Conservation (phyloP, 768 basidiomycete species). For the Panaeolus papilionaceus region DNA sequence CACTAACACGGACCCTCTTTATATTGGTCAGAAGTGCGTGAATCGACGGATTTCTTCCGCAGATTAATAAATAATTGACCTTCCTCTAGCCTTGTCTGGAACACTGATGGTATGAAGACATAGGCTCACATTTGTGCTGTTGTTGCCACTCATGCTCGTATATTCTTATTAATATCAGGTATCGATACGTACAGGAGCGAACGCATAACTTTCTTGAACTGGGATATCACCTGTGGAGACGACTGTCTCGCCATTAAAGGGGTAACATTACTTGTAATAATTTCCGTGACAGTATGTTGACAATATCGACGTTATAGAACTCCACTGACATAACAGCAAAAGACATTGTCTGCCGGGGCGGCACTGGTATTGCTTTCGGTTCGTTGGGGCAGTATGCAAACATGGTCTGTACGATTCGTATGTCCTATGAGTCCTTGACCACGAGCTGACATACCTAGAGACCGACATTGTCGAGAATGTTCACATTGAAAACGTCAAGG, state of each 20-base stretch:
- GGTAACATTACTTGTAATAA: constrained; percentile 37
- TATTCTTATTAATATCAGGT: constrained; percentile 39
- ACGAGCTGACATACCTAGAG: constrained; percentile 31
- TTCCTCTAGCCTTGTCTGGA: constrained; percentile 39
- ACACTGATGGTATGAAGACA: constrained; percentile 55
- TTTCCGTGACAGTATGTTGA: no score
- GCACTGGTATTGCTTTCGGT: constrained; percentile 65
- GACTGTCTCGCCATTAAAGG: constrained; percentile 70
- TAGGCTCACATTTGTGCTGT: background rate
- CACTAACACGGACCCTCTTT: constrained; percentile 57
- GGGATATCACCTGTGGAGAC: constrained; percentile 68
- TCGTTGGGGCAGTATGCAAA: constrained; percentile 63
- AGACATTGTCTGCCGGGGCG: constrained; percentile 60
- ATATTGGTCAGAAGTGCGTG: constrained; percentile 56
- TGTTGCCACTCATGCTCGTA: background rate
- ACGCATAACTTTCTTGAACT: constrained; percentile 53
- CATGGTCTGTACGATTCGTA: constrained; percentile 40
- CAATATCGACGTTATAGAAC: constrained; percentile 42
- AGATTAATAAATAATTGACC: background rate
- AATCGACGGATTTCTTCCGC: background rate
- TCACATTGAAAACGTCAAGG: constrained; percentile 51
- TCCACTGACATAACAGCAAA: constrained; percentile 55
- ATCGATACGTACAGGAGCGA: constrained; percentile 63
- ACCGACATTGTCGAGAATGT: constrained; percentile 61
- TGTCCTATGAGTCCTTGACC: background rate